Conservation (phyloP, 176 grass and related monocot species). For the Rhynchospora pubera region DNA sequence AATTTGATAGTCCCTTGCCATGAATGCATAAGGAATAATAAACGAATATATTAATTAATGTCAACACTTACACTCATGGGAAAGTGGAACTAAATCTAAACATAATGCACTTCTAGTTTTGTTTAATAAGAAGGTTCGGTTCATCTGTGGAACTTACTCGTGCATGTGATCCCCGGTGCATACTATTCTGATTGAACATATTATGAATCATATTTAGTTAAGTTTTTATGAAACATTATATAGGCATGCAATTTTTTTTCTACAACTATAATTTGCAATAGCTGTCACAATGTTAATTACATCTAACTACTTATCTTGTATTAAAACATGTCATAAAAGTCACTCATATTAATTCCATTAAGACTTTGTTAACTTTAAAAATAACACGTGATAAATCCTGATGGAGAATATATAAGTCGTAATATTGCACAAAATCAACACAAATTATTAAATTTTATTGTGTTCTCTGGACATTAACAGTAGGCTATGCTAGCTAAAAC, state of each 20-base stretch:
- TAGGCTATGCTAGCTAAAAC: not conserved
- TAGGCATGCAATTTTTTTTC: not conserved
- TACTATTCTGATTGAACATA: not conserved
- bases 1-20: not conserved
- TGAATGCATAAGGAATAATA: not conserved
- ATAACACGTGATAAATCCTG: not conserved
- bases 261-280: not conserved
- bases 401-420: not conserved
- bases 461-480: not conserved
- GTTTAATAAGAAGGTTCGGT: not conserved
- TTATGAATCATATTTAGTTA: not conserved
- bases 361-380: no score
- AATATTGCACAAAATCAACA: not conserved
- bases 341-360: no score
- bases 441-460: not conserved
- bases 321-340: not conserved
- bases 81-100: conserved; percentile 13
- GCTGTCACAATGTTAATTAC: not conserved
- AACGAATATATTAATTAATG: conserved; percentile 12
- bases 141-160: not conserved
- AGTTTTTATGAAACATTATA: not conserved
- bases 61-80: conserved; percentile 20
- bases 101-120: not conserved
- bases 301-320: not conserved
- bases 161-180: not conserved